Evolutionary conservation across 306 rosid species (phyloP), one percentile per base, ranked within the genome.

Genomic region (Inga leiocalycina): DNA sequence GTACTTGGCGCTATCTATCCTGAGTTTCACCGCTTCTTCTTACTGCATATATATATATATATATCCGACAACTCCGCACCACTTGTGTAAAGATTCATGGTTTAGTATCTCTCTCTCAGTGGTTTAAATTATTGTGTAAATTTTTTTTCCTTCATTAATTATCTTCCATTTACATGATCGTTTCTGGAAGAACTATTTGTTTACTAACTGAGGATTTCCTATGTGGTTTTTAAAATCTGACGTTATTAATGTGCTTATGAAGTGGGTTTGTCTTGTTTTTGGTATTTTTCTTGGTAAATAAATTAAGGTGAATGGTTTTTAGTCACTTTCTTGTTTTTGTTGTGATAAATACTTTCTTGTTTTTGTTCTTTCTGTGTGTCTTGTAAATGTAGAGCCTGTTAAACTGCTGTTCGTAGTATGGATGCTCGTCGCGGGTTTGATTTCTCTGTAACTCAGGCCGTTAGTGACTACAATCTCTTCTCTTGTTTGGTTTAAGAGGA

Each of bases 1-100:
- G 16, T 54, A 4, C 16, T 32, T 74, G 97, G 92, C 95, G 95
- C 94, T 93, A 89, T 93, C 97, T 17, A 93, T 93, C 97, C 95
- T 93, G 95, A 87, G 97, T 91, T 91, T 87, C 86, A 86, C 7
- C 46, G 94, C 22, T 87, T 93, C 89, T 87, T 90, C 89, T 65
- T 89, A 80, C 91, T 89, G 44, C 56, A 20, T 43, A 48, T 37
- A 7, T 37, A n/a, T 8, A 7, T 56, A 3, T 16, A 0, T 48
- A 48, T 12, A 27, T 13, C 41, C 11, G 9, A 64, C 19, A 15
- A 73, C 56, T 45, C 1, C 8, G 8, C 39, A 27, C 77, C 13
- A 14, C 14, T 6, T 2, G 12, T 56, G 2, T 20, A 22, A 62
- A 24, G 41, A 6, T 45, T 49, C 27, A 34, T 35, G 45, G 78